Conservation (phyloP, 2,329 filamentous ascomycete genomes). For the Alternaria burnsii region DNA sequence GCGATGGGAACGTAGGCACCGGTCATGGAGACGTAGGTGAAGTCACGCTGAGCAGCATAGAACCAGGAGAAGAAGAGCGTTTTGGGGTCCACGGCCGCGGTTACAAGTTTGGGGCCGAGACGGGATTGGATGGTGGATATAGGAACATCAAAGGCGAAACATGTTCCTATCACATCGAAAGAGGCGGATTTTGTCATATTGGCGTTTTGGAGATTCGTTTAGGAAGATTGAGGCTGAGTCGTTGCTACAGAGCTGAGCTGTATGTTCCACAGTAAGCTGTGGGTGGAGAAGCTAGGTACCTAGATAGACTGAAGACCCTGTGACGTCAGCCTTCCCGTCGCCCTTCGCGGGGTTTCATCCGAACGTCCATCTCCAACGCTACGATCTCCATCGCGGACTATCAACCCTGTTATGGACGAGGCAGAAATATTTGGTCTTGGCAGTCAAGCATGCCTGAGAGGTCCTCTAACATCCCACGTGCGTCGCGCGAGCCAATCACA, state of each 20-base stretch:
- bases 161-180: conserved; percentile 40
- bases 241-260: neutral
- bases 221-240: neutral
- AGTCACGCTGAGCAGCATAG: conserved; percentile 39
- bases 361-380: neutral
- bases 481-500: neutral
- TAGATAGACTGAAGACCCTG: conserved; percentile 4
- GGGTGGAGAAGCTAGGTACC: neutral
- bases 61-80: conserved; percentile 41
- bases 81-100: conserved; percentile 26
- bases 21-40: conserved; percentile 33
- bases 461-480: conserved; percentile 15
- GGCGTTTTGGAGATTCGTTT: neutral
- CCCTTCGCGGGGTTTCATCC: neutral
- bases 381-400: neutral
- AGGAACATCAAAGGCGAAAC: conserved; percentile 31
- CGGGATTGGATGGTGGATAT: conserved; percentile 28
- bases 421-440: neutral
- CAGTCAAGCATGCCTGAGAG: conserved; percentile 1
- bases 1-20: conserved; percentile 35
- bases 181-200: conserved; percentile 32
- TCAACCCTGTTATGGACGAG: neutral
- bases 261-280: neutral
- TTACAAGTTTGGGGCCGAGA: conserved; percentile 23
- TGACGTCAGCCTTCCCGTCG: conserved; percentile 10